phyloP scores from a whole-genome alignment of 176 grass and related monocot species.

The Cymbopogon citratus region DNA sequence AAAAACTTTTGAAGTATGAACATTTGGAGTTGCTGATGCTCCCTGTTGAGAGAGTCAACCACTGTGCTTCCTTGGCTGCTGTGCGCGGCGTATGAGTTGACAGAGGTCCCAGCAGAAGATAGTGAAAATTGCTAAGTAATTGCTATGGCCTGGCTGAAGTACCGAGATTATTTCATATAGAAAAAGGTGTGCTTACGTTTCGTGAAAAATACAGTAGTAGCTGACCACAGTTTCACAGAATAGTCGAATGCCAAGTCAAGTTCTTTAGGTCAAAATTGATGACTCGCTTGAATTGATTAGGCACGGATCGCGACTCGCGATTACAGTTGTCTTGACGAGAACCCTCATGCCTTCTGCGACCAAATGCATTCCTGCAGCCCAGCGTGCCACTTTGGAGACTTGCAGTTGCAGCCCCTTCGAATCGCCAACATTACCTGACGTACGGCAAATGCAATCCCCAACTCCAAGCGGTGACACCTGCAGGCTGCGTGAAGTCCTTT shows the following conservation, averaged over 20 bases:
- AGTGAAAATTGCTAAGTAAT: too few species aligned
- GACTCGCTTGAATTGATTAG: neutral
- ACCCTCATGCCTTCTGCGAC: slow-evolving; percentile 5
- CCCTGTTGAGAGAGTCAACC: too few species aligned
- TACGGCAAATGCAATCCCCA: neutral
- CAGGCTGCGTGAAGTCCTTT: too few species aligned
- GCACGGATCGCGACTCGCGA: neutral
- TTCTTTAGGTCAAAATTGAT: neutral
- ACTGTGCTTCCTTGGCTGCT: too few species aligned
- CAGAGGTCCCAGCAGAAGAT: too few species aligned
- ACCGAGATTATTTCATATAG: neutral
- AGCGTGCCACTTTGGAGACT: neutral
- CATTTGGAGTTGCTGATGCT: too few species aligned
- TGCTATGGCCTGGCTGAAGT: neutral
- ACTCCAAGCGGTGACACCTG: neutral
- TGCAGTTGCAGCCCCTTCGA: neutral
- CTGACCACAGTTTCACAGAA: neutral
- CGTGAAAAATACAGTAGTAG: neutral
- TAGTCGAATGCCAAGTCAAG: neutral
- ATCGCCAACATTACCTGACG: neutral
- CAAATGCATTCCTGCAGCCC: neutral
- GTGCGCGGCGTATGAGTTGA: too few species aligned
- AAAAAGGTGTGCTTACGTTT: neutral
- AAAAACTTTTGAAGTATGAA: too few species aligned
- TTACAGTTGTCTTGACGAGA: neutral